These are phyloP conservation scores for Cyathus striatus DNA, from an alignment of 768 basidiomycete genomes.

Conservation along the genomic window DNA sequence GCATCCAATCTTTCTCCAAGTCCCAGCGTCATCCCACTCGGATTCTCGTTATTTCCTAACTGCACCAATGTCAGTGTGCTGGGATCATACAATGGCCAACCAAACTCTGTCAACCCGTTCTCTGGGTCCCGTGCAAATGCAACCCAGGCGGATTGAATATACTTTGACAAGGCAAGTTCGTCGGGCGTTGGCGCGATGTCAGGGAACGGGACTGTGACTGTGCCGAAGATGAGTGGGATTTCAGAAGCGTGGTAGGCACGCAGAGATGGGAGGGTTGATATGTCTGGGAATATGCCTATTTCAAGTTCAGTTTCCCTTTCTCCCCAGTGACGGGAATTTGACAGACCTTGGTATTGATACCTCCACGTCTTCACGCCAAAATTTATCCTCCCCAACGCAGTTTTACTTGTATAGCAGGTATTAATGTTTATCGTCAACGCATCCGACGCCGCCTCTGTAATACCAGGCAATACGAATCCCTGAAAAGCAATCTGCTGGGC, in stretches of 20 bases:
- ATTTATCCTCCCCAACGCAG: slow-evolving; percentile 18
- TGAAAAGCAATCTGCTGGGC: slow-evolving; percentile 17
- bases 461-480: slow-evolving; percentile 19
- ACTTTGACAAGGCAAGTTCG: slow-evolving; percentile 25
- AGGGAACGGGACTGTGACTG: slow-evolving; percentile 20
- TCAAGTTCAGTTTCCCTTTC: background rate
- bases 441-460: slow-evolving; percentile 23
- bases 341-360: slow-evolving; percentile 20
- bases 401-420: slow-evolving; percentile 22
- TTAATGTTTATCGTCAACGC: slow-evolving; percentile 7
- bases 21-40: slow-evolving; percentile 11
- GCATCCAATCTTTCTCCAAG: slow-evolving; percentile 9
- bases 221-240: slow-evolving; percentile 34
- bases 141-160: slow-evolving; percentile 34
- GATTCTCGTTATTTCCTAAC: slow-evolving; percentile 16
- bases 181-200: slow-evolving; percentile 13
- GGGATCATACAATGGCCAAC: slow-evolving; percentile 17
- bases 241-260: slow-evolving; percentile 34
- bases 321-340: too few species aligned
- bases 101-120: slow-evolving; percentile 16
- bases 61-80: slow-evolving; percentile 10
- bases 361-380: slow-evolving; percentile 23
- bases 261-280: slow-evolving; percentile 24
- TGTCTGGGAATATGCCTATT: slow-evolving; percentile 29
- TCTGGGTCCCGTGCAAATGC: slow-evolving; percentile 32